Evolutionary conservation across 2,329 filamentous ascomycete genomes (phyloP).

Genomic region (Aspergillus aculeatus): DNA sequence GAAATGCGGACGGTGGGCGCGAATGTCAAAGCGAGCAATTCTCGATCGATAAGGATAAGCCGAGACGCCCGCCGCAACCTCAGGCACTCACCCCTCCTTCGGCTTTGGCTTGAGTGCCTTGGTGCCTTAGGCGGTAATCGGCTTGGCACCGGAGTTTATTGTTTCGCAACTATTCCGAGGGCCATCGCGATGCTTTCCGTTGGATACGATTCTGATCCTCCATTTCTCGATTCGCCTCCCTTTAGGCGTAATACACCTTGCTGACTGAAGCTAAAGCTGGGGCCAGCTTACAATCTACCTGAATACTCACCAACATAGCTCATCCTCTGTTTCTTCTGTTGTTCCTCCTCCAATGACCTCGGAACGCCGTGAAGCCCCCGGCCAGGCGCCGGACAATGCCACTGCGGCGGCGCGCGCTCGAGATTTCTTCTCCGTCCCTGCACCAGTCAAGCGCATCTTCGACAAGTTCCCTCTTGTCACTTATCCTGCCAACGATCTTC

Average conservation of each 20-base stretch:
- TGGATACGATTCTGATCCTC: neutral
- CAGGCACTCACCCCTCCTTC: neutral
- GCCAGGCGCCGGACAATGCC: constrained; percentile 25
- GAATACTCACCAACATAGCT: neutral
- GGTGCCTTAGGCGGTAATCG: neutral
- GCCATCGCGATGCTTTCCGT: neutral
- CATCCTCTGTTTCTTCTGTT: neutral
- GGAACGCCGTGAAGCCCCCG: constrained; percentile 23
- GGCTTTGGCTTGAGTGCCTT: neutral
- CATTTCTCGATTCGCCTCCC: neutral
- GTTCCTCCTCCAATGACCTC: constrained; percentile 26
- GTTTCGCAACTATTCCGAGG: neutral
- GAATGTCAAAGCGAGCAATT: neutral
- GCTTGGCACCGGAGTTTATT: constrained; percentile 4
- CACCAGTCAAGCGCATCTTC: constrained; percentile 78
- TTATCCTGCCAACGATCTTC: constrained; percentile 73
- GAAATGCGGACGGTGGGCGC: neutral
- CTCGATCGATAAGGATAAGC: constrained; percentile 1
- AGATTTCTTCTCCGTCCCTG: constrained; percentile 53
- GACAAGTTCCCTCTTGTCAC: constrained; percentile 76
- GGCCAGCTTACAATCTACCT: neutral
- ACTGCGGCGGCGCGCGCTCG: constrained; percentile 21
- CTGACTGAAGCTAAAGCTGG: neutral
- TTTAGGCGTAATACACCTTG: neutral
- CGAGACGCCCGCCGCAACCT: neutral